Conservation (phyloP, 192 early-diverging fungal species). For the Entrophospora sp. region DNA sequence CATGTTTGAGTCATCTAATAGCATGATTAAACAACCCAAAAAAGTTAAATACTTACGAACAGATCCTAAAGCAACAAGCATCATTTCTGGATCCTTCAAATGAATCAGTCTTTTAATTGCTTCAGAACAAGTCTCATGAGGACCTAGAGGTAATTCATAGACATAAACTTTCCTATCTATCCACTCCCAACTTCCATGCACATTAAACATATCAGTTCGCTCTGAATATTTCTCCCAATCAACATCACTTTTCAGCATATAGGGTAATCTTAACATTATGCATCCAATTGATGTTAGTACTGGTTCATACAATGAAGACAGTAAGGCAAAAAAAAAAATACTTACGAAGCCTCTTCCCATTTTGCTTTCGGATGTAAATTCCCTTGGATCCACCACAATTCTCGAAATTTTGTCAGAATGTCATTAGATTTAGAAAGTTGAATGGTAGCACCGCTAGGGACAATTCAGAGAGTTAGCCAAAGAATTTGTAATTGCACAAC, state of each 20-base stretch:
- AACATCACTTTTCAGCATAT: slow-evolving; percentile 1
- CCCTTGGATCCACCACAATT: slow-evolving; percentile 16
- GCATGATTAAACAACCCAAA: neutral
- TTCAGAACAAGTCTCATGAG: neutral
- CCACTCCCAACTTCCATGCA: slow-evolving; percentile 9
- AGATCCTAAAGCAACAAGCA: neutral
- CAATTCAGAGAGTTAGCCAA: neutral
- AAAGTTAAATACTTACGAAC: slow-evolving; percentile 1
- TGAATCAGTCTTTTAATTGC: slow-evolving; percentile 1
- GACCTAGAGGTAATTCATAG: slow-evolving; percentile 4
- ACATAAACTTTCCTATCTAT: neutral
- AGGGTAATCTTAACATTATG: slow-evolving; percentile 4
- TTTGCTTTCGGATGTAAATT: slow-evolving; percentile 10
- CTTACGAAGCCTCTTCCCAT: slow-evolving; percentile 9
- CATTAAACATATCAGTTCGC: slow-evolving; percentile 5
- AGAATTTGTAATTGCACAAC: neutral
- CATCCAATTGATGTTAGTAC: neutral
- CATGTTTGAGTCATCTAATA: neutral
- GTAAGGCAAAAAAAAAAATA: neutral
- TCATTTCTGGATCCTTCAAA: neutral
- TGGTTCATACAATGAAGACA: neutral
- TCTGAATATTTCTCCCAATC: slow-evolving; percentile 6
- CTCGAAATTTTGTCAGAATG: slow-evolving; percentile 3
- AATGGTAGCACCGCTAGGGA: neutral
- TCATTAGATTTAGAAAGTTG: neutral